Conservation (phyloP, 257 asterid species). For the Solanum chaucha region DNA sequence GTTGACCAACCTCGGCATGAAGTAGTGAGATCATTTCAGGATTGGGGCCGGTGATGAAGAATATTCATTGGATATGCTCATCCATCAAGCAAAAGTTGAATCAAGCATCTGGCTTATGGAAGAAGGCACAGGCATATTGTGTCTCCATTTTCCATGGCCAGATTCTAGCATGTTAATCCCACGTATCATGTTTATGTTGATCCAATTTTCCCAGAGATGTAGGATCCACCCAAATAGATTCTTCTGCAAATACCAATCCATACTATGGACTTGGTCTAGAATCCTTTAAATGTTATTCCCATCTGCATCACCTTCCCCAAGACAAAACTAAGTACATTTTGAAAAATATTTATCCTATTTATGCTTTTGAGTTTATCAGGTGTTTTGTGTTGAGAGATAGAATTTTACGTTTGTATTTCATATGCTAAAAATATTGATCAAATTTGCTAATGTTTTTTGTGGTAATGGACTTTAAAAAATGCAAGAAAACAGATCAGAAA, state of each 20-base stretch:
- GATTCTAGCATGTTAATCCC: conserved; percentile 45
- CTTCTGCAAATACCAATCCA: background rate
- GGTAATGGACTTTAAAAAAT: background rate
- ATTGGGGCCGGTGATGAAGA: conserved; percentile 32
- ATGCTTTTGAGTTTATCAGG: background rate
- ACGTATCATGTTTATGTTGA: conserved; percentile 37
- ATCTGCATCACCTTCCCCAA: background rate
- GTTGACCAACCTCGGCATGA: conserved; percentile 56
- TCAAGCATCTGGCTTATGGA: conserved; percentile 59
- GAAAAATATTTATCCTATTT: background rate
- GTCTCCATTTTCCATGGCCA: conserved; percentile 38
- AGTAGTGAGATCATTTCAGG: conserved; percentile 39
- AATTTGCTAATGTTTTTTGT: background rate
- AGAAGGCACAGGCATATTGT: conserved; percentile 48
- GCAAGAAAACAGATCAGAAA: background rate
- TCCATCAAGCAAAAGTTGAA: conserved; percentile 60
- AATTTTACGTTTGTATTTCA: background rate
- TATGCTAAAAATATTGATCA: background rate
- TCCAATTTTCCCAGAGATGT: conserved; percentile 25
- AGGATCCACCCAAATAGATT: background rate
- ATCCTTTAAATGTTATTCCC: background rate
- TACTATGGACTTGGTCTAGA: background rate
- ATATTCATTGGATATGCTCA: conserved; percentile 29
- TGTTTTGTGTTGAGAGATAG: background rate
- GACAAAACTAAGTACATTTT: background rate